Evolutionary conservation across 352 stramenopile genomes (phyloP), one percentile per base, ranked within the genome.

Genomic region (Pythium volutum): DNA sequence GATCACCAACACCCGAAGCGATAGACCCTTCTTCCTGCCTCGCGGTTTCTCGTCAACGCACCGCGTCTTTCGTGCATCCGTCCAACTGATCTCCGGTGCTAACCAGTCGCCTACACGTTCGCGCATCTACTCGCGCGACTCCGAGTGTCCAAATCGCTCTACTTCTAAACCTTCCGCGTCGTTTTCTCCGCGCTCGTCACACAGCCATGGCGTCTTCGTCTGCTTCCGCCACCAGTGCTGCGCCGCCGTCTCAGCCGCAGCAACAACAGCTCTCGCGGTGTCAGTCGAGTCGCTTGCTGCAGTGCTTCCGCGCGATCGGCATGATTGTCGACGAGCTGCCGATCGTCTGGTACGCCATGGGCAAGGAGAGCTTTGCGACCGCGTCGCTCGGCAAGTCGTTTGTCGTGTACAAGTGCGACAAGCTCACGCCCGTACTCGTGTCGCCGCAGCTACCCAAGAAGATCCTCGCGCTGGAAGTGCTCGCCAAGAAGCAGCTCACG

Each of bases 361-460:
- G 89, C 55, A 87, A 92, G 42, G 83, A 90, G 45, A 93, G 77
- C 65, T 97, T 97, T 70, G 75, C 94, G 29, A 90, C 79, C 7
- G 84, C 85, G 38, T 94, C 87, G 47, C 76, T 97, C 25, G 89
- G 89, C 69, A 94, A 93, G 71, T 81, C 80, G 5, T 97, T 98
- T 64, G 89, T 91, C 62, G 89, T 97, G 18, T 96, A 95, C 83
- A 88, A 96, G 59, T 87, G 81, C 45, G 88, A 95, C 68, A 95
- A 93, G 67, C 77, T 97, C 47, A 90, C 84, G 48, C 82, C 89
- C 27, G 82, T 91, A 59, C 62, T 94, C 4, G 85, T 95, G 48
- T 95, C 88, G 62, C 73, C 79, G 34, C 84, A 92, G 53, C 45
- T 92, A 63, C 77, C 80, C 36, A 91, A 91, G 68, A 84, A 85